Conservation (phyloP, 495 filamentous ascomycete genomes). For the Aspergillus affinis region DNA sequence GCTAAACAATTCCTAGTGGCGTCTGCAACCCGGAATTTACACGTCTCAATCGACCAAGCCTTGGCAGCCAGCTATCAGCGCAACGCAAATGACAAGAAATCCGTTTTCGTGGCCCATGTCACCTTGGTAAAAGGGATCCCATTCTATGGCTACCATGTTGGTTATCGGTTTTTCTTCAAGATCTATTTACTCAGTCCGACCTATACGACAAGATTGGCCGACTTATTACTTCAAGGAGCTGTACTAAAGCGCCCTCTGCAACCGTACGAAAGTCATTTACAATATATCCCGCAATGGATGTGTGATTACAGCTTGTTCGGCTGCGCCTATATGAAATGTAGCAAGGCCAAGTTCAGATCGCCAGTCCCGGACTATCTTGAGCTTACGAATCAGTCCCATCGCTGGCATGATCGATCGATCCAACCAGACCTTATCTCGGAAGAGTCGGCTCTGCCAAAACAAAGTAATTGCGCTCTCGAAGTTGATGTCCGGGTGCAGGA, state of each 20-base stretch:
- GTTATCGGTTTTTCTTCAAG: constrained; percentile 88
- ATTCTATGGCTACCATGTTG: constrained; percentile 93
- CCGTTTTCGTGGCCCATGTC: constrained; percentile 81
- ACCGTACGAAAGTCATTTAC: constrained; percentile 89
- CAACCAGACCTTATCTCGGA: constrained; percentile 52
- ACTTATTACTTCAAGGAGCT: constrained; percentile 81
- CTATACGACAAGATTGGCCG: constrained; percentile 77
- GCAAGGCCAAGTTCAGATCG: constrained; percentile 65
- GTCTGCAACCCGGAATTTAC: constrained; percentile 68
- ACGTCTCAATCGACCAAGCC: constrained; percentile 81
- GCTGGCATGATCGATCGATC: constrained; percentile 81
- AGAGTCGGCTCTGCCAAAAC: constrained; percentile 62
- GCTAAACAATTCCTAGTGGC: constrained; percentile 51
- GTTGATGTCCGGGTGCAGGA: constrained; percentile 85
- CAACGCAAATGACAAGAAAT: constrained; percentile 65
- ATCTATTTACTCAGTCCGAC: constrained; percentile 87
- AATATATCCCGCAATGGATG: constrained; percentile 95
- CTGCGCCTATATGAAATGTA: constrained; percentile 78
- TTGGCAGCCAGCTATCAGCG: constrained; percentile 76
- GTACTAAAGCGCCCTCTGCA: constrained; percentile 82
- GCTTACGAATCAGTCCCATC: constrained; percentile 54
- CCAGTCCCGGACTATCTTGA: constrained; percentile 72
- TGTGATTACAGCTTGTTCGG: constrained; percentile 96
- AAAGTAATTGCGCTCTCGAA: constrained; percentile 86
- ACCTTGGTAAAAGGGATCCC: constrained; percentile 89